Percentiles rank a stretch among this genome's conserved stretches.
Conservation (phyloP, 345 rosid genomes). For the Pistacia atlantica region DNA sequence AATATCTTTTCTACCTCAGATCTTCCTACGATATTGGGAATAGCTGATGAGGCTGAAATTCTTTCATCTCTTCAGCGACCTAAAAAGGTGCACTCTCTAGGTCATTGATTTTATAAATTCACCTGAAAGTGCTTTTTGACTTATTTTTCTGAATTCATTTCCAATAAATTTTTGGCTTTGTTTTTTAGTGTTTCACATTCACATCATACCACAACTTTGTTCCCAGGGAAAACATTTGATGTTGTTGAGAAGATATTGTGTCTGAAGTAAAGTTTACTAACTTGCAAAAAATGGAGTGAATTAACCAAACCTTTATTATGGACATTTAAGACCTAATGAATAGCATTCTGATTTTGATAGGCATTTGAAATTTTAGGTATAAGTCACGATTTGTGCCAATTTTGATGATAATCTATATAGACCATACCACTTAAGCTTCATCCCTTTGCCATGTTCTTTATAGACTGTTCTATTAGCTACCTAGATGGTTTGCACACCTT, state of each 20-base stretch:
- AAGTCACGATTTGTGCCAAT: neutral
- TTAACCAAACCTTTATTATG: neutral
- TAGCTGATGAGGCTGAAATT: constrained; percentile 95
- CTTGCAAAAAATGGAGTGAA: neutral
- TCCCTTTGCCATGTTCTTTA: neutral
- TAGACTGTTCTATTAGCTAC: neutral
- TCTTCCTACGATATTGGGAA: constrained; percentile 86
- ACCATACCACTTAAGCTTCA: neutral
- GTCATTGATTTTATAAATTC: constrained; percentile 10
- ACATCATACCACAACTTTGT: neutral
- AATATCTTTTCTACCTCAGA: constrained; percentile 74
- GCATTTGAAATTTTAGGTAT: neutral
- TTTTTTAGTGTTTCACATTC: constrained; percentile 13
- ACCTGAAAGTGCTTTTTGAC: neutral
- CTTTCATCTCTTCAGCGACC: constrained; percentile 97
- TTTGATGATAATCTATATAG: neutral
- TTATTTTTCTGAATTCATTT: neutral
- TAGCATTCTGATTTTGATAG: neutral
- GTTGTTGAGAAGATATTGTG: neutral
- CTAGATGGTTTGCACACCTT: neutral
- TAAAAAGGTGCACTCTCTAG: constrained; percentile 59
- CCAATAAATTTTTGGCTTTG: neutral
- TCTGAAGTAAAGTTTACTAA: neutral
- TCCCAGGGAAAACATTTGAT: neutral
- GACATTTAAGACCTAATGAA: neutral